Base-by-base conservation (phyloP, 2,329 filamentous ascomycete genomes). In the Endoconidiophora polonica region DNA sequence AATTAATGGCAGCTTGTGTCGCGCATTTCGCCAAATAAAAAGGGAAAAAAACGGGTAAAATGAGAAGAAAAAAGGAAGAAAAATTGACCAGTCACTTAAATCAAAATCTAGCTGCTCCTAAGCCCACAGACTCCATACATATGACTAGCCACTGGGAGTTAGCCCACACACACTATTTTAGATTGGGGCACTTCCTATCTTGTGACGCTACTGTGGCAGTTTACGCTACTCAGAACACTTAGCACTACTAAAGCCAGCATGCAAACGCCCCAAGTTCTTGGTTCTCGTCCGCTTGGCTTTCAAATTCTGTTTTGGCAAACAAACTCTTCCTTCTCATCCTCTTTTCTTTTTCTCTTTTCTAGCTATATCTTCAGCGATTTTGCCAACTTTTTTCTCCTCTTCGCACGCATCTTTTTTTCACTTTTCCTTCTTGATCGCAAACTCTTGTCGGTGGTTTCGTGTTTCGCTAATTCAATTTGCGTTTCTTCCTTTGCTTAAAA, bases 361-460 rank as follows among this genome's bases (percentile, higher is more conserved):
- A 24, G n/a, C 16, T 58, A 56, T 56, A 54, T 55, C 56, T 57
- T 56, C 54, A 56, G 20, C 48, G 36, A 40, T 42, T 24, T 42
- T 48, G 33, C 50, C 55, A 55, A 55, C 58, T n/a, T 44, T 48
- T 51, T 47, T 45, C 60, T 61, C 61, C 59, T 60, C 59, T 59
- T 60, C 57, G 58, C 59, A 58, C 59, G 59, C 61, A 61, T 55
- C 55, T 54, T 55, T 48, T 54, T 60, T 62, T 61, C 62, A 61
- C 60, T 60, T 65, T 59, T 68, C 64, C 69, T 70, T 68, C 64
- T 67, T 66, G 61, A 64, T 64, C 65, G 48, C 52, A 52, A 47
- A 53, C 56, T 55, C 57, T 37, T 57, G 57, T 57, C 56, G 48
- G 37, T 52, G 56, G 52, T 59, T 55, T 50, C 56, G 56, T 57